Conservation (phyloP, 148 eudicot species). For the Fagopyrum homotropicum region DNA sequence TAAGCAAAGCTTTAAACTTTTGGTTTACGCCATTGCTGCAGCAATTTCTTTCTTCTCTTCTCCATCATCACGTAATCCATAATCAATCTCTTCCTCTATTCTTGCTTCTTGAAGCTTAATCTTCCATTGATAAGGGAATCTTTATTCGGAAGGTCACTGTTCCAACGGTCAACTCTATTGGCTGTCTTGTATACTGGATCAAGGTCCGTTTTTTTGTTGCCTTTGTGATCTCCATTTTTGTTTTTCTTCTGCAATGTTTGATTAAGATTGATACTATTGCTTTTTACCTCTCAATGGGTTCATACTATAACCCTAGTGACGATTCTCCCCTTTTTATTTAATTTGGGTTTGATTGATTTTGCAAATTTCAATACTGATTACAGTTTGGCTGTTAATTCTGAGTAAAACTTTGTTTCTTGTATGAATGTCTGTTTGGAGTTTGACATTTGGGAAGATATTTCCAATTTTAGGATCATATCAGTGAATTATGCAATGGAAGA, state of each 20-base stretch:
- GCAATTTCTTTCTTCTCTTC: background rate
- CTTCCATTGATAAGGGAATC: slow-evolving; percentile 2
- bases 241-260: background rate
- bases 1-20: slow-evolving; percentile 7
- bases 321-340: background rate
- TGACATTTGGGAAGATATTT: background rate
- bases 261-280: background rate
- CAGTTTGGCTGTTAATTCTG: background rate
- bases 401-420: background rate
- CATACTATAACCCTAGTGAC: background rate
- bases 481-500: background rate
- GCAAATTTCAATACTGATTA: background rate
- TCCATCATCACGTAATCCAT: background rate
- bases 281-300: background rate
- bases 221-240: background rate
- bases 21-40: slow-evolving; percentile 19
- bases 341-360: background rate
- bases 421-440: background rate
- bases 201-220: background rate
- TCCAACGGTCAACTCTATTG: slow-evolving; percentile 11
- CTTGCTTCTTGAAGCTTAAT: background rate
- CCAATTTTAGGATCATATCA: background rate
- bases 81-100: slow-evolving; percentile 4
- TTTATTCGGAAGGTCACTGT: background rate
- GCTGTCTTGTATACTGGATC: background rate